Evolutionary conservation across 2,329 filamentous ascomycete genomes (phyloP).

Genomic region (Botrytis porri): DNA sequence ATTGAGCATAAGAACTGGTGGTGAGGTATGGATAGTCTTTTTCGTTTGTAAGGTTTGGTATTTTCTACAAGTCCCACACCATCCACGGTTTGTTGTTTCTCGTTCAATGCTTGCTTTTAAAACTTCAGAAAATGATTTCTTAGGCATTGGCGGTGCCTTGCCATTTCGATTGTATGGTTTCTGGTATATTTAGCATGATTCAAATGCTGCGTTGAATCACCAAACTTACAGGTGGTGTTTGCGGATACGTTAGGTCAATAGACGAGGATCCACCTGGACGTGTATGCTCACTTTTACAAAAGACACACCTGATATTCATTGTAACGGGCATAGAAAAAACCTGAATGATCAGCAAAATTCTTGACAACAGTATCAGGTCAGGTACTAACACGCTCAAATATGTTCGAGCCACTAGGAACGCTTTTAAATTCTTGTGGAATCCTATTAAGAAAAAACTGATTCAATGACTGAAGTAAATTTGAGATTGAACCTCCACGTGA

Average conservation of each 20-base stretch:
- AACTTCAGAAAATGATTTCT: slow-evolving; percentile 78
- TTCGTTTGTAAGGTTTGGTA: slow-evolving; percentile 86
- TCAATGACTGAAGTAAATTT: slow-evolving; percentile 80
- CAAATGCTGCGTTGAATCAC: slow-evolving; percentile 8
- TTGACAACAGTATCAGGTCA: background rate
- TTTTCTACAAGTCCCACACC: slow-evolving; percentile 86
- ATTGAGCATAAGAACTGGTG: slow-evolving; percentile 85
- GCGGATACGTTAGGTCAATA: slow-evolving; percentile 82
- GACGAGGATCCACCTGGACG: slow-evolving; percentile 75
- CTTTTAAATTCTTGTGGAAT: slow-evolving; percentile 74
- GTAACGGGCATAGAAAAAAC: slow-evolving; percentile 68
- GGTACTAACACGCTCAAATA: slow-evolving; percentile 63
- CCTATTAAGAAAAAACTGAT: slow-evolving; percentile 79
- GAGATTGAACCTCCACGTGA: slow-evolving; percentile 69
- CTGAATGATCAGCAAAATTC: slow-evolving; percentile 38
- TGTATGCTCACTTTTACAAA: slow-evolving; percentile 82
- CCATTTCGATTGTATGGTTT: slow-evolving; percentile 49
- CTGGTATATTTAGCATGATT: slow-evolving; percentile 35
- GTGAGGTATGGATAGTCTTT: slow-evolving; percentile 79
- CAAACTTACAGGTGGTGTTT: slow-evolving; percentile 33
- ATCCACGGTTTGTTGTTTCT: slow-evolving; percentile 84
- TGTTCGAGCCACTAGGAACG: slow-evolving; percentile 57
- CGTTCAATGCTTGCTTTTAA: slow-evolving; percentile 90
- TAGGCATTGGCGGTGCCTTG: slow-evolving; percentile 52
- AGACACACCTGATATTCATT: slow-evolving; percentile 76